These are phyloP conservation scores for Penicillium verhagenii DNA, from an alignment of 495 filamentous ascomycete genomes.

Conservation along the genomic window DNA sequence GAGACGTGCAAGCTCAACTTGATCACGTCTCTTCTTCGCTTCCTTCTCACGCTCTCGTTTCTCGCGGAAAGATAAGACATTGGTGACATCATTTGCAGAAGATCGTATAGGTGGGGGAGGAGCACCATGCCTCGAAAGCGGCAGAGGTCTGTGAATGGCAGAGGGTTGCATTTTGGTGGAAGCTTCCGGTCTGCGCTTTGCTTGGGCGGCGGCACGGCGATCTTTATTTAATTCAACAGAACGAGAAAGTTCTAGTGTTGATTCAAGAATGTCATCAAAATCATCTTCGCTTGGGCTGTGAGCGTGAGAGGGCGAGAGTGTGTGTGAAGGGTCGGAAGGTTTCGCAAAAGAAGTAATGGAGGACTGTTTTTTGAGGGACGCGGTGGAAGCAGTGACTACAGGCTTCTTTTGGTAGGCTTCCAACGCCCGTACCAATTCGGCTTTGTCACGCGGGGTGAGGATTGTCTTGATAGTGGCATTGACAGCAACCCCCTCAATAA, in stretches of 20 bases:
- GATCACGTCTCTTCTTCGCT: constrained; percentile 69
- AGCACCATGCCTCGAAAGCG: constrained; percentile 26
- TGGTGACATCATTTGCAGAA: constrained; percentile 32
- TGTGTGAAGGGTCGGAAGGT: constrained; percentile 38
- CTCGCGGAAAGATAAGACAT: constrained; percentile 57
- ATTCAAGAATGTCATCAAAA: constrained; percentile 44
- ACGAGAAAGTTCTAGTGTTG: constrained; percentile 44
- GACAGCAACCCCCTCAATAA: constrained; percentile 59
- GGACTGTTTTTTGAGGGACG: constrained; percentile 58
- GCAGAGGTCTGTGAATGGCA: constrained; percentile 3
- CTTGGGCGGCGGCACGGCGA: constrained; percentile 33
- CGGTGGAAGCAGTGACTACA: constrained; percentile 44
- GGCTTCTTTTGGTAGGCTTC: constrained; percentile 69
- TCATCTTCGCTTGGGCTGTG: constrained; percentile 45
- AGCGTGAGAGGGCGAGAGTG: constrained; percentile 31
- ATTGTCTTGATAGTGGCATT: constrained; percentile 65
- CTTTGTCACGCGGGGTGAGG: constrained; percentile 71
- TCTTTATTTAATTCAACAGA: constrained; percentile 51
- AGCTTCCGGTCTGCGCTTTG: constrained; percentile 26
- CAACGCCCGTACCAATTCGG: constrained; percentile 74
- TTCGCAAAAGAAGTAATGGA: constrained; percentile 65
- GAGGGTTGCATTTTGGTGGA: neutral
- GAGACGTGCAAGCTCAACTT: constrained; percentile 62
- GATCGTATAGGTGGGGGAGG: constrained; percentile 20
- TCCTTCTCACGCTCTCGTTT: constrained; percentile 70